These are phyloP conservation scores for Chiua sp. DNA, from an alignment of 1,284 basidiomycete genomes.

Conservation along the genomic window DNA sequence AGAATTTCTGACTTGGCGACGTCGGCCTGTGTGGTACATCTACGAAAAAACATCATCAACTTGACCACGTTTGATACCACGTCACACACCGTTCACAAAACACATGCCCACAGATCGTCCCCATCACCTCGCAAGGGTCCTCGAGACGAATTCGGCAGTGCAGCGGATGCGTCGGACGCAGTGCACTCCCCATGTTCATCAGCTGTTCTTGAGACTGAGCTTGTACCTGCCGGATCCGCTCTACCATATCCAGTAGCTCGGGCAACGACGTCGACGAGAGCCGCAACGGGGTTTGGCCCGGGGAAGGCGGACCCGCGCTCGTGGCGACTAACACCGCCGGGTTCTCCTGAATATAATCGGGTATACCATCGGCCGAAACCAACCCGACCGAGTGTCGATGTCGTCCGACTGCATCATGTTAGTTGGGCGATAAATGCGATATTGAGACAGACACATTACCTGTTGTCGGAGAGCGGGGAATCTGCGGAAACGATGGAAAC, in stretches of 20 bases:
- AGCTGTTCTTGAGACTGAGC: neutral
- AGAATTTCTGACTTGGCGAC: slow-evolving; percentile 51
- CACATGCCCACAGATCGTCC: slow-evolving; percentile 61
- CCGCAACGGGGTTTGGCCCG: slow-evolving; percentile 21
- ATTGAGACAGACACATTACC: slow-evolving; percentile 11
- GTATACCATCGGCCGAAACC: slow-evolving; percentile 36
- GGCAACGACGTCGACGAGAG: slow-evolving; percentile 25
- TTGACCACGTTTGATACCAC: neutral
- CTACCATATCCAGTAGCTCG: slow-evolving; percentile 9
- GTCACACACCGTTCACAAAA: slow-evolving; percentile 56
- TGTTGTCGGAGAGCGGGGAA: slow-evolving; percentile 18
- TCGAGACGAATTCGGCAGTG: slow-evolving; percentile 52
- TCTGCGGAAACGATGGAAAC: slow-evolving; percentile 14
- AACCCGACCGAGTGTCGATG: slow-evolving; percentile 34
- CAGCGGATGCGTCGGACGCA: slow-evolving; percentile 25
- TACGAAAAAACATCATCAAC: slow-evolving; percentile 20
- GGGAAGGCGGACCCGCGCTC: slow-evolving; percentile 30
- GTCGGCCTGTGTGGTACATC: slow-evolving; percentile 54
- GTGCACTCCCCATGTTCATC: neutral
- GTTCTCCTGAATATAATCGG: slow-evolving; percentile 37
- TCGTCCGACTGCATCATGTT: slow-evolving; percentile 10
- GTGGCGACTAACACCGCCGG: slow-evolving; percentile 38
- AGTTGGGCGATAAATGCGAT: neutral
- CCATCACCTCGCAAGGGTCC: slow-evolving; percentile 51
- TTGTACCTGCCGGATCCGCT: neutral